A percentile compares a stretch with the other conserved stretches of the same genome.
These are phyloP conservation scores for Paecilomyces sp. DNA, from an alignment of 2,329 filamentous ascomycete genomes.

Conservation along the genomic window DNA sequence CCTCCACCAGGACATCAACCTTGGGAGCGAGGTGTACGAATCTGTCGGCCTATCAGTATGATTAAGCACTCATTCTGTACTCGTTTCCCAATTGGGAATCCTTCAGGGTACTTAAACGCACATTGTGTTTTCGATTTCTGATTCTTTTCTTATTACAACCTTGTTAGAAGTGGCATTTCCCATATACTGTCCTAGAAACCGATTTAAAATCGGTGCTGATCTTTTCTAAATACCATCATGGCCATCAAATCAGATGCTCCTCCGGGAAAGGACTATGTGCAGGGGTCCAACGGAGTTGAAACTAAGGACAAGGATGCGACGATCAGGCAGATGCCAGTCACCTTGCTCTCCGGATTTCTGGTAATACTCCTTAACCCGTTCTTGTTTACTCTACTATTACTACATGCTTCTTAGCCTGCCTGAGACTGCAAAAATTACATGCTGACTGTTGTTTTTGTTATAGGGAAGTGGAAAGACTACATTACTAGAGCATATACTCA, in stretches of 20 bases:
- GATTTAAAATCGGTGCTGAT: not conserved
- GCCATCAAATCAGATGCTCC: not conserved
- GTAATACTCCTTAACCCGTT: slow-evolving; percentile 21
- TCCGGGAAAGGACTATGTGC: not conserved
- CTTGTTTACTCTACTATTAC: not conserved
- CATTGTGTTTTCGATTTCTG: not conserved
- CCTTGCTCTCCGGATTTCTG: slow-evolving; percentile 54
- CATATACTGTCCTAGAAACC: not conserved
- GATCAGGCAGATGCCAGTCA: slow-evolving; percentile 44
- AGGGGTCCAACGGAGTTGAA: not conserved
- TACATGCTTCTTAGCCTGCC: not conserved
- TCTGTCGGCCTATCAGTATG: not conserved
- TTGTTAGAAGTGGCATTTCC: not conserved
- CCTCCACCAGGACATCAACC: not conserved
- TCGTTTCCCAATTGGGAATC: not conserved
- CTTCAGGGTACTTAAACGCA: not conserved
- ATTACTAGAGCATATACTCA: slow-evolving; percentile 60
- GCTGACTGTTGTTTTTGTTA: not conserved
- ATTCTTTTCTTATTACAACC: not conserved
- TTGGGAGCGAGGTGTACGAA: not conserved
- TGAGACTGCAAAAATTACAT: not conserved
- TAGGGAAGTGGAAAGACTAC: slow-evolving; percentile 67
- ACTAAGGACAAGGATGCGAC: not conserved
- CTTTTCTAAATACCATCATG: not conserved
- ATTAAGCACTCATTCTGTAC: not conserved